A percentile compares a stretch with the other conserved stretches of the same genome.
Conservation (phyloP, 2,329 filamentous ascomycete genomes). For the Ilyonectria sp. region DNA sequence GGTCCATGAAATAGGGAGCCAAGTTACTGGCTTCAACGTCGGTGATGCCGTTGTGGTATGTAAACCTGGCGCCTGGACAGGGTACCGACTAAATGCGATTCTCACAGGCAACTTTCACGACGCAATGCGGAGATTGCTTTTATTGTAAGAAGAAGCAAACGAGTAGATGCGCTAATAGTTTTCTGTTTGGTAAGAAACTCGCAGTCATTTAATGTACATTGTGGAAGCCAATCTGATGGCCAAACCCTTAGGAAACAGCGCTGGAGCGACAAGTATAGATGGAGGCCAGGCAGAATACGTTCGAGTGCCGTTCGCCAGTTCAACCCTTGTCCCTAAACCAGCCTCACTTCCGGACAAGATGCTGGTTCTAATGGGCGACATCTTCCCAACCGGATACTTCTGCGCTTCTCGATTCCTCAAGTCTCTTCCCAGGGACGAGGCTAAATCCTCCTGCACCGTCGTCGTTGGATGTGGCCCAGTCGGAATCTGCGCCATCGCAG, state of each 20-base stretch:
- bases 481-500: constrained; percentile 26
- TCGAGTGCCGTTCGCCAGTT: constrained; percentile 17
- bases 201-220: neutral
- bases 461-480: constrained; percentile 31
- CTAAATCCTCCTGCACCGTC: constrained; percentile 16
- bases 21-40: constrained; percentile 9
- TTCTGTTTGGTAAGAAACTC: constrained; percentile 10
- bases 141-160: constrained; percentile 15
- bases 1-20: constrained; percentile 9
- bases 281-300: constrained; percentile 31
- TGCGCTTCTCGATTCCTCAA: constrained; percentile 20
- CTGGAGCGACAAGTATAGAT: constrained; percentile 14
- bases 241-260: constrained; percentile 1
- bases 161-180: constrained; percentile 14
- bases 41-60: constrained; percentile 21
- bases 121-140: constrained; percentile 18
- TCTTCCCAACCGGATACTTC: constrained; percentile 32
- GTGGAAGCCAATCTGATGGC: neutral
- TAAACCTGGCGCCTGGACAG: neutral
- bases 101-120: constrained; percentile 12
- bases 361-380: constrained; percentile 30
- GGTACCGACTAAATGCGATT: neutral
- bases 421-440: constrained; percentile 2
- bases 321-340: constrained; percentile 8
- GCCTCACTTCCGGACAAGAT: constrained; percentile 19